Conservation (phyloP, 2,329 filamentous ascomycete species). For the Sarocladium kiliense region DNA sequence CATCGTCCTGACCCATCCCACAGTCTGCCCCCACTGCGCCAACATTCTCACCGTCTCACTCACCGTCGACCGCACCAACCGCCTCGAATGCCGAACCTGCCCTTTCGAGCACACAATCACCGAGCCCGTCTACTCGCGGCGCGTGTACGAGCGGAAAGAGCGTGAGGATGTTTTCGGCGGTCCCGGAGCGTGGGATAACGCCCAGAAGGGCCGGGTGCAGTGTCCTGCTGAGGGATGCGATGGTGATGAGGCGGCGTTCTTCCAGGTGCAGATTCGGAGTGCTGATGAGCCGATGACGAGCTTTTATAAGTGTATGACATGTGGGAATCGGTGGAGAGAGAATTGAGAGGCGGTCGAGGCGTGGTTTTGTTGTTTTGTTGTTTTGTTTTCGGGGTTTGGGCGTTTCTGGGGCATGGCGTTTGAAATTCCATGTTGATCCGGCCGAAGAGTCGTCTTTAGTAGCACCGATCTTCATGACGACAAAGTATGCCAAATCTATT, state of each 20-base stretch:
- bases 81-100: slow-evolving; percentile 92
- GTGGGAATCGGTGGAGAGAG: slow-evolving; percentile 61
- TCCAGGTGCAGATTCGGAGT: slow-evolving; percentile 95
- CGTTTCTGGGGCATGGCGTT: neutral
- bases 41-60: slow-evolving; percentile 75
- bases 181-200: slow-evolving; percentile 83
- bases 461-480: neutral
- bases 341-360: slow-evolving; percentile 37
- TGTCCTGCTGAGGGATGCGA: slow-evolving; percentile 78
- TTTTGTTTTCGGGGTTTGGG: slow-evolving; percentile 4
- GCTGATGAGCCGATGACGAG: slow-evolving; percentile 98
- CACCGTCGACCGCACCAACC: slow-evolving; percentile 59
- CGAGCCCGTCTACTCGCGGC: slow-evolving; percentile 73
- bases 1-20: slow-evolving; percentile 13
- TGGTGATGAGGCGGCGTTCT: slow-evolving; percentile 83
- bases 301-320: slow-evolving; percentile 81
- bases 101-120: slow-evolving; percentile 85
- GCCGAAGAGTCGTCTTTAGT: neutral
- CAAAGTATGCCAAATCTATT: neutral
- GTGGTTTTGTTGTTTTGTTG: neutral
- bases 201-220: slow-evolving; percentile 76
- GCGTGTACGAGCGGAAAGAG: slow-evolving; percentile 81
- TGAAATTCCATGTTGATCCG: neutral
- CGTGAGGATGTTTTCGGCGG: slow-evolving; percentile 88
- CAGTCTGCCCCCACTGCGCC: slow-evolving; percentile 75